A percentile compares a stretch with the other conserved stretches of the same genome.
Evolutionary conservation across 352 stramenopile species (phyloP).

Genomic region (Pythium sp.): DNA sequence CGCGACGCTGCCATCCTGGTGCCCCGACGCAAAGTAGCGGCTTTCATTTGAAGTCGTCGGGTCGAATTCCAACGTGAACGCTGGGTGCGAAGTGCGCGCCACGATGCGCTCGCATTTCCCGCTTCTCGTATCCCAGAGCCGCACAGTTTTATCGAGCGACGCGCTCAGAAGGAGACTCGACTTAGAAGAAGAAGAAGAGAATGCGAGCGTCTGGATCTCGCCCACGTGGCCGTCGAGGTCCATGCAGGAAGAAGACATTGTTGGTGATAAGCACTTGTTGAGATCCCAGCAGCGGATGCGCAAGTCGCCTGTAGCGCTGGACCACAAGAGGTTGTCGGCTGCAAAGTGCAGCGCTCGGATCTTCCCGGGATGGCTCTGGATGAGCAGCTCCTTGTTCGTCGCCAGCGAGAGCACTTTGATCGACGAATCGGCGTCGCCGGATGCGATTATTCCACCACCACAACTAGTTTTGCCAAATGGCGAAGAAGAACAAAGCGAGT

Average conservation of each 20-base stretch:
- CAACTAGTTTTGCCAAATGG: neutral
- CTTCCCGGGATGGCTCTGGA: constrained; percentile 43
- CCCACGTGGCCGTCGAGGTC: constrained; percentile 60
- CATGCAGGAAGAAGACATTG: constrained; percentile 13
- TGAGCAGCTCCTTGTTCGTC: constrained; percentile 25
- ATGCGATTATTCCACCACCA: constrained; percentile 34
- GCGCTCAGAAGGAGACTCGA: constrained; percentile 29
- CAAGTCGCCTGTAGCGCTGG: constrained; percentile 37
- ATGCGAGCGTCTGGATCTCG: constrained; percentile 56
- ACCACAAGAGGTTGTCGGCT: constrained; percentile 33
- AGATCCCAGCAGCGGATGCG: constrained; percentile 60
- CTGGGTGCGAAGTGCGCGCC: constrained; percentile 26
- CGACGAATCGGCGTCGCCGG: constrained; percentile 49
- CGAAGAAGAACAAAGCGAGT: neutral
- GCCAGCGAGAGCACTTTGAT: constrained; percentile 52
- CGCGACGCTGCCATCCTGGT: constrained; percentile 56
- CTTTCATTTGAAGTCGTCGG: constrained; percentile 18
- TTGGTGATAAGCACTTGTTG: constrained; percentile 11
- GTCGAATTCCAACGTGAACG: constrained; percentile 49
- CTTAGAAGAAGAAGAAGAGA: constrained; percentile 16
- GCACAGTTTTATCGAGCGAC: constrained; percentile 55
- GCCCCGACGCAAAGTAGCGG: constrained; percentile 38
- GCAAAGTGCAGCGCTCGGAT: constrained; percentile 48
- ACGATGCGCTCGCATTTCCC: constrained; percentile 51
- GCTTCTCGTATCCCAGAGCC: constrained; percentile 67